Conservation (phyloP, 768 basidiomycete genomes). For the Galerina sulciceps region DNA sequence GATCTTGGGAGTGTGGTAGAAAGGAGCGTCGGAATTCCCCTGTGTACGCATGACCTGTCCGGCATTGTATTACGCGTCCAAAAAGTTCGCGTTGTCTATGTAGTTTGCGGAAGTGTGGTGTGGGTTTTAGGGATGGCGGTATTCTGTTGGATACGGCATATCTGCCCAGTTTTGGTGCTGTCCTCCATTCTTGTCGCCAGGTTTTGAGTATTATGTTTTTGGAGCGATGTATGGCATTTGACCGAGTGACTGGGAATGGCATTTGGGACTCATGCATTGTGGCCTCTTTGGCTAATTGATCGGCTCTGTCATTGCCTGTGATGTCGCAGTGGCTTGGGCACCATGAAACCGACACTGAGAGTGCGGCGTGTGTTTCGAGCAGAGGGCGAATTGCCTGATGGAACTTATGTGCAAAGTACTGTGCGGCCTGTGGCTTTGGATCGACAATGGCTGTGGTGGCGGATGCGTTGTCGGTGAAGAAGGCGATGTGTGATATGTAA, state of each 20-base stretch:
- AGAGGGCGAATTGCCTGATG: background rate
- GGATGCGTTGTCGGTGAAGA: slow-evolving; percentile 25
- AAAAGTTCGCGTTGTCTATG: too few relatives aligned
- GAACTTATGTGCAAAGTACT: slow-evolving; percentile 18
- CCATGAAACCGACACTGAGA: too few relatives aligned
- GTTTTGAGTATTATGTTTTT: slow-evolving; percentile 1
- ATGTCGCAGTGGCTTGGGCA: too few relatives aligned
- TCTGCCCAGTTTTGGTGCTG: too few relatives aligned
- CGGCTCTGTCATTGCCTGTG: slow-evolving; percentile 25
- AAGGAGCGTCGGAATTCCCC: slow-evolving; percentile 30
- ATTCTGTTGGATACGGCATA: too few relatives aligned
- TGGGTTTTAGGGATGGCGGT: too few relatives aligned
- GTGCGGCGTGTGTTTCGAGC: slow-evolving; percentile 11
- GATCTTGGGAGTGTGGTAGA: slow-evolving; percentile 9
- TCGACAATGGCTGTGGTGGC: slow-evolving; percentile 36
- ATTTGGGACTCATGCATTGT: background rate
- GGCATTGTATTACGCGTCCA: slow-evolving; percentile 26
- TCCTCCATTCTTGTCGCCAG: slow-evolving; percentile 23
- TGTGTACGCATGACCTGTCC: slow-evolving; percentile 28
- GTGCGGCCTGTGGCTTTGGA: slow-evolving; percentile 29
- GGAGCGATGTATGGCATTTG: slow-evolving; percentile 16
- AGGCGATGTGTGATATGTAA: slow-evolving; percentile 23
- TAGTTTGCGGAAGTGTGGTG: too few relatives aligned
- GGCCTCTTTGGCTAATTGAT: slow-evolving; percentile 28
- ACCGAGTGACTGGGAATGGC: slow-evolving; percentile 11